Evolutionary conservation across 169 alveolate species (phyloP).

Genomic region (Miamiensis avidus): DNA sequence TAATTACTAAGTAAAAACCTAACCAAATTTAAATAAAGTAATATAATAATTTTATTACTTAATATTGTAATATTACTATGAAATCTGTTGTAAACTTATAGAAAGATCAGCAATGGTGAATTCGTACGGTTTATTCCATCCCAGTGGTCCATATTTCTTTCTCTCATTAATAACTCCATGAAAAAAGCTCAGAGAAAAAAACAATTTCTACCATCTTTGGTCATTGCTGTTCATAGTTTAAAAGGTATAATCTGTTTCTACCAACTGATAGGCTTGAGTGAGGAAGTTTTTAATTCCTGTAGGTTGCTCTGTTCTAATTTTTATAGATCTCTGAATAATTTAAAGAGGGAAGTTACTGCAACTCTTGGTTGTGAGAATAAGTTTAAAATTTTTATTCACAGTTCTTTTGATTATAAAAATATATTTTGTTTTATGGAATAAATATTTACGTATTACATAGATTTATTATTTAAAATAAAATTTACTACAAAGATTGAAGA

Average conservation of each 20-base stretch:
- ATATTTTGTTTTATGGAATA: too few species aligned
- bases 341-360: conserved; percentile 68
- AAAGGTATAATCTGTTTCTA: conserved; percentile 22
- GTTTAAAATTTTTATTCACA: conserved; percentile 57
- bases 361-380: conserved; percentile 79
- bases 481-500: too few species aligned
- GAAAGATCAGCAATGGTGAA: not conserved
- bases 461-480: not conserved
- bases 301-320: conserved; percentile 82
- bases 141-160: conserved; percentile 81
- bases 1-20: not conserved
- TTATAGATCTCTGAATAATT: conserved; percentile 64
- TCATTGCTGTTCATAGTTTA: conserved; percentile 63
- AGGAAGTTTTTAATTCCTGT: conserved; percentile 72
- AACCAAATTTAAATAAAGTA: too few species aligned
- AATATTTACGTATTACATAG: not conserved
- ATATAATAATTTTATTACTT: too few species aligned
- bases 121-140: conserved; percentile 58
- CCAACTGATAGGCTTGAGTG: conserved; percentile 21
- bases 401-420: conserved; percentile 44
- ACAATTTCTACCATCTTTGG: conserved; percentile 54
- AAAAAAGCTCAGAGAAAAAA: conserved; percentile 72
- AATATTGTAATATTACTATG: not conserved
- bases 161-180: conserved; percentile 81
- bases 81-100: not conserved